Conservation (phyloP, 1,284 basidiomycete species). For the Serendipita sp. region DNA sequence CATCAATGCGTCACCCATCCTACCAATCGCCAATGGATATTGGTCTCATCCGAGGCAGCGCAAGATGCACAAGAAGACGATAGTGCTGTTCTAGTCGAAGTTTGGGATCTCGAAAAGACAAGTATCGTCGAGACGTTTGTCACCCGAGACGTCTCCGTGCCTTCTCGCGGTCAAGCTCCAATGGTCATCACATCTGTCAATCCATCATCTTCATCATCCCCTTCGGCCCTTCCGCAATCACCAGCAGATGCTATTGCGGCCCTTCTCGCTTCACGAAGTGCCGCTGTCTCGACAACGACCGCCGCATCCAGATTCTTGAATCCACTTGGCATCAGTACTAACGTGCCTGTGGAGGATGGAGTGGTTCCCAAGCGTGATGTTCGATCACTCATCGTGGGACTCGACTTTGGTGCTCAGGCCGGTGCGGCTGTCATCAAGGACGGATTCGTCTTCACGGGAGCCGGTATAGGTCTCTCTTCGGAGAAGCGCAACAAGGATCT, state of each 20-base stretch:
- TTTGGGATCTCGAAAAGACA: conserved; percentile 67
- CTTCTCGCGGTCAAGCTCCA: conserved; percentile 4
- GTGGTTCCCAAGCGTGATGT: conserved; percentile 39
- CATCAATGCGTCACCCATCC: conserved; percentile 71
- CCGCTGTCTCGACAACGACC: not conserved
- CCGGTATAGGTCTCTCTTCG: conserved; percentile 6
- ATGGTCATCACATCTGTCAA: not conserved
- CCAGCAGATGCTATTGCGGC: conserved; percentile 54
- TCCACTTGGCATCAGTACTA: not conserved
- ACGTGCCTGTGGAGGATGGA: conserved; percentile 23
- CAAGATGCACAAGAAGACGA: conserved; percentile 22
- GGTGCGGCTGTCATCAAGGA: conserved; percentile 8
- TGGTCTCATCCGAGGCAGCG: conserved; percentile 40
- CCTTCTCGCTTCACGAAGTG: conserved; percentile 28
- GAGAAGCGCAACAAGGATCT: conserved; percentile 11
- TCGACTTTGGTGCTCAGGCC: conserved; percentile 58
- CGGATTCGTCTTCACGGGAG: conserved; percentile 7
- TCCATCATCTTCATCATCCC: not conserved
- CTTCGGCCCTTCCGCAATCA: conserved; percentile 35
- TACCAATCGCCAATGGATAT: conserved; percentile 75
- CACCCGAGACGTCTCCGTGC: conserved; percentile 24
- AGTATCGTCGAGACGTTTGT: conserved; percentile 51
- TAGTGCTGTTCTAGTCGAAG: conserved; percentile 45
- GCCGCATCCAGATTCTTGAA: conserved; percentile 24
- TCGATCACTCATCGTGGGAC: conserved; percentile 47